Evolutionary conservation across 345 rosid species (phyloP).

Genomic region (Eucalyptus marginata): DNA sequence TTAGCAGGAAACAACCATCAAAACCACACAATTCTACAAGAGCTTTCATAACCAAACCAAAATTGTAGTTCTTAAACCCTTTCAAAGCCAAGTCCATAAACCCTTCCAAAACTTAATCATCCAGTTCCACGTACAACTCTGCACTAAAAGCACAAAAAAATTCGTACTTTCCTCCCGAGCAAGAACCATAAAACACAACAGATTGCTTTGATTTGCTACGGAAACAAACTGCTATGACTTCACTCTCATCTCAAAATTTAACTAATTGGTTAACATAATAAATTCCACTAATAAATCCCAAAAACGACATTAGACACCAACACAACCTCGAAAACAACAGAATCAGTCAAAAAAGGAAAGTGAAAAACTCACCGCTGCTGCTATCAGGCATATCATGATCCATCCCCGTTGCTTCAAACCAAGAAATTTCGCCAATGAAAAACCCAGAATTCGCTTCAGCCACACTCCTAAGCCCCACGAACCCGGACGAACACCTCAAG

Average conservation of each 20-base stretch:
- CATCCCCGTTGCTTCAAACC: conserved; percentile 6
- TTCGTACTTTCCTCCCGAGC: background rate
- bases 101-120: background rate
- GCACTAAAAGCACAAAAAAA: background rate
- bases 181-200: background rate
- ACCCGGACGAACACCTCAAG: background rate
- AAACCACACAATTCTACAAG: background rate
- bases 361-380: conserved; percentile 7
- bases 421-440: background rate
- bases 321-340: background rate
- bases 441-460: background rate
- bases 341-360: background rate
- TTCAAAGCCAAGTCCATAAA: background rate
- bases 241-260: background rate
- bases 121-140: background rate
- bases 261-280: background rate
- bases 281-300: background rate
- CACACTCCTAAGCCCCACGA: background rate
- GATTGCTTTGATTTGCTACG: background rate
- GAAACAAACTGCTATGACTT: background rate
- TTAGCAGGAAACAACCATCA: background rate
- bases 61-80: background rate
- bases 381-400: conserved; percentile 25
- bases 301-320: background rate
- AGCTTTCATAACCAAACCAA: background rate